A percentile compares a stretch with the other conserved stretches of the same genome.
phyloP scores from a whole-genome alignment of 306 rosid genomes.

The Coriaria nepalensis region DNA sequence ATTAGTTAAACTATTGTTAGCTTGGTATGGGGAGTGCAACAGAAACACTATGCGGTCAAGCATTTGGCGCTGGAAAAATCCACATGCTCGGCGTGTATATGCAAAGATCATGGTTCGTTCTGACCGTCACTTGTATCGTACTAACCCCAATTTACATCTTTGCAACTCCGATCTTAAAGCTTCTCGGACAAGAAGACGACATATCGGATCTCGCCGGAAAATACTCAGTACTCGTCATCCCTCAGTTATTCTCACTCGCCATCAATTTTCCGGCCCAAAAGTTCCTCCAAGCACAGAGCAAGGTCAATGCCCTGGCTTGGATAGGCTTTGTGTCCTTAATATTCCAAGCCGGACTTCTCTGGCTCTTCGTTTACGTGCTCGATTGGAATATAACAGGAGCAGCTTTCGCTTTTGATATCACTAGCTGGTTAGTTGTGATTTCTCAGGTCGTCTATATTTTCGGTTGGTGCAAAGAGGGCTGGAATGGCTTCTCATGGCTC shows the following conservation, averaged over 20 bases:
- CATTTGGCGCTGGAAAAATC: constrained; percentile 77
- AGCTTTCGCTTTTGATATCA: constrained; percentile 54
- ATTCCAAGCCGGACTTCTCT: constrained; percentile 41
- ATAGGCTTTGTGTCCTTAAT: constrained; percentile 45
- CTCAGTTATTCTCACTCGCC: constrained; percentile 55
- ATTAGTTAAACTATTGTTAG: constrained; percentile 12
- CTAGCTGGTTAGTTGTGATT: constrained; percentile 48
- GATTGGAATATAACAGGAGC: constrained; percentile 54
- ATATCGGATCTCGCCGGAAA: constrained; percentile 61
- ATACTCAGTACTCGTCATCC: constrained; percentile 40
- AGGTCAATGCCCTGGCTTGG: constrained; percentile 54
- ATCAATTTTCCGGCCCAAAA: constrained; percentile 69
- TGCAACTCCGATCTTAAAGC: constrained; percentile 51
- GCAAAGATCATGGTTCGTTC: constrained; percentile 84
- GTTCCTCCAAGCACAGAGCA: constrained; percentile 83
- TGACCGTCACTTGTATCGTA: constrained; percentile 26
- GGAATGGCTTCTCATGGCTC: constrained; percentile 59
- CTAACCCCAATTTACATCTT: constrained; percentile 59
- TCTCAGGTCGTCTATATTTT: constrained; percentile 57
- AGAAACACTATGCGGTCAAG: constrained; percentile 91
- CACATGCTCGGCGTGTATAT: constrained; percentile 68
- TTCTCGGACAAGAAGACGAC: constrained; percentile 60
- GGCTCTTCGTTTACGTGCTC: constrained; percentile 42
- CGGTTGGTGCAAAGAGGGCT: constrained; percentile 73
- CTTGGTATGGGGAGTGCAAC: constrained; percentile 90